phyloP scores from a whole-genome alignment of 164 flowering plant species.

The Nelumbo lutea region DNA sequence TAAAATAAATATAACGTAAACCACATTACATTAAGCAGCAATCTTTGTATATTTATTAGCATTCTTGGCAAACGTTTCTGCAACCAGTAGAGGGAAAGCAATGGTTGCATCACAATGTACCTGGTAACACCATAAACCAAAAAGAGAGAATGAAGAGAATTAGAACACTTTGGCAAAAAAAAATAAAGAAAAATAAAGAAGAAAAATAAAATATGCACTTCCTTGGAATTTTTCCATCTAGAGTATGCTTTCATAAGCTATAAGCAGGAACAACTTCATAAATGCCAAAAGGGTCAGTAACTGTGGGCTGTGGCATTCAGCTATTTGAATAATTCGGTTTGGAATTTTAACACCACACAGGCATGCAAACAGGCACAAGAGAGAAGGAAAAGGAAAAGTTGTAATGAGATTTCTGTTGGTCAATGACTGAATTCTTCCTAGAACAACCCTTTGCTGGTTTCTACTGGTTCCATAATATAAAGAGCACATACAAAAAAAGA shows the following conservation, averaged over 20 bases:
- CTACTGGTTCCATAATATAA: not conserved
- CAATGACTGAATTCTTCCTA: not conserved
- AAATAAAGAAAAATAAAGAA: not conserved
- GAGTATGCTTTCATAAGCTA: not conserved
- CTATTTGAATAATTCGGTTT: not conserved
- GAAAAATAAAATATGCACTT: not conserved
- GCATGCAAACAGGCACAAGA: not conserved
- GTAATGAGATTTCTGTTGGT: too few relatives aligned
- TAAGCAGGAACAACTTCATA: not conserved
- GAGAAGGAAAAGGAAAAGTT: not conserved
- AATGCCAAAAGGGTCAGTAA: not conserved
- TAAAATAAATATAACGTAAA: not conserved
- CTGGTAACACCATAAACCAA: slow-evolving; percentile 30
- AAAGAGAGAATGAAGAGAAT: not conserved
- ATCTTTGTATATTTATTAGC: slow-evolving; percentile 7
- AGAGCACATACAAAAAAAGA: not conserved
- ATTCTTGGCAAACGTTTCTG: slow-evolving; percentile 84
- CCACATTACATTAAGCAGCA: not conserved
- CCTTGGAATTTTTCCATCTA: not conserved
- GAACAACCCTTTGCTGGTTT: not conserved
- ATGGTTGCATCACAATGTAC: slow-evolving; percentile 97
- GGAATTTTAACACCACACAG: not conserved
- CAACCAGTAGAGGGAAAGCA: slow-evolving; percentile 85
- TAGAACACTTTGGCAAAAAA: not conserved
- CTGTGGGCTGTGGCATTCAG: not conserved